phyloP scores from a whole-genome alignment of 2,329 filamentous ascomycete species.

The Hymenoscyphus repandus region DNA sequence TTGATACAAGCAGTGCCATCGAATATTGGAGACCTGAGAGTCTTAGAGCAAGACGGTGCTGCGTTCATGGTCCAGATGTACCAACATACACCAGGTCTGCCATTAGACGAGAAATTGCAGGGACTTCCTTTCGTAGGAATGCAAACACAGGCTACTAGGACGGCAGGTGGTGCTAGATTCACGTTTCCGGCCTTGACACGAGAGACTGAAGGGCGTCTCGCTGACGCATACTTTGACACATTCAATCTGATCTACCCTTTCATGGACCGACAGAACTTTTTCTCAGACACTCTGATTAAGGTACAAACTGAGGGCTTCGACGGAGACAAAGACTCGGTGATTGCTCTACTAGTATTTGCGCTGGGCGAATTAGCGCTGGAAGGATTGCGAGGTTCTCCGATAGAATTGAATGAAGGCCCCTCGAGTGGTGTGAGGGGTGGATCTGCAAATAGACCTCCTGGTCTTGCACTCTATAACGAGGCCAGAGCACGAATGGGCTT shows the following conservation, averaged over 20 bases:
- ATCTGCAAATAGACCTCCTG: conserved; percentile 45
- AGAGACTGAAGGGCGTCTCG: conserved; percentile 45
- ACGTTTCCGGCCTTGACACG: conserved; percentile 36
- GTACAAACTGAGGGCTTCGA: conserved; percentile 45
- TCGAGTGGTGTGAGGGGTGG: conserved; percentile 50
- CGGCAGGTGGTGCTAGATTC: conserved; percentile 20
- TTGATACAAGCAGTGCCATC: conserved; percentile 33
- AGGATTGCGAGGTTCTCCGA: conserved; percentile 41
- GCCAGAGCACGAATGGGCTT: conserved; percentile 56
- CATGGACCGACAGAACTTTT: conserved; percentile 51
- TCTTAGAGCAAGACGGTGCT: conserved; percentile 35
- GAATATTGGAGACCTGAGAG: conserved; percentile 32
- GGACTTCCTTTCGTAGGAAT: conserved; percentile 27
- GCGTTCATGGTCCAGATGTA: conserved; percentile 33
- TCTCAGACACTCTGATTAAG: conserved; percentile 40
- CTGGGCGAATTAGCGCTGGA: conserved; percentile 54
- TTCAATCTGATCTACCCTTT: conserved; percentile 56
- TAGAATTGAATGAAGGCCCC: conserved; percentile 39
- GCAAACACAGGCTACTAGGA: conserved; percentile 28
- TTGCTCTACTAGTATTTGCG: conserved; percentile 53
- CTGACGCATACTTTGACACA: conserved; percentile 52
- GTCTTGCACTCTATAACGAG: conserved; percentile 56
- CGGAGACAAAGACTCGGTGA: conserved; percentile 44
- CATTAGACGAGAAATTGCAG: conserved; percentile 23
- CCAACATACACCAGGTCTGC: conserved; percentile 19